A percentile compares a stretch with the other conserved stretches of the same genome.
Conservation (phyloP, 371 early-diverging fungal species). For the Mortierella sp. region DNA sequence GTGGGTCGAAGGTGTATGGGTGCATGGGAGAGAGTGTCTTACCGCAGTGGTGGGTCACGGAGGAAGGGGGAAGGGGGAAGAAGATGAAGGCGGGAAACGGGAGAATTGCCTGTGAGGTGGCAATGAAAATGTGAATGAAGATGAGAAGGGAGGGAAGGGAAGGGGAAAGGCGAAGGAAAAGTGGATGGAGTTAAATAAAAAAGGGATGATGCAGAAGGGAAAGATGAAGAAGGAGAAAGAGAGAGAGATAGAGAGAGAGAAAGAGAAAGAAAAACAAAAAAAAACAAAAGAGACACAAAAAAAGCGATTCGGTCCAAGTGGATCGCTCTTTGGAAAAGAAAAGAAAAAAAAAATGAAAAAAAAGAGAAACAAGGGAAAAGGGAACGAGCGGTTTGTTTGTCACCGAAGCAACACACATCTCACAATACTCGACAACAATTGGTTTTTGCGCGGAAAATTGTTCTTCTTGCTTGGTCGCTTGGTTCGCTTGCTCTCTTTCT, state of each 20-base stretch:
- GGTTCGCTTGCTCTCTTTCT: too few relatives aligned
- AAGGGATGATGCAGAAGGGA: background rate
- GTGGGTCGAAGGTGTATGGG: background rate
- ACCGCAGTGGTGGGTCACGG: constrained; percentile 1
- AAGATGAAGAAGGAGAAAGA: background rate
- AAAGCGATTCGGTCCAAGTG: constrained; percentile 4
- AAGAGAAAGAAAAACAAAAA: background rate
- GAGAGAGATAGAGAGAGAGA: background rate
- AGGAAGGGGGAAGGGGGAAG: background rate
- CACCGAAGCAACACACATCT: background rate
- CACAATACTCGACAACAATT: too few relatives aligned
- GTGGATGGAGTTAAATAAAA: background rate
- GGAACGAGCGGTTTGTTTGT: background rate
- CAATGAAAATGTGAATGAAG: background rate
- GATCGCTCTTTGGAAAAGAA: background rate
- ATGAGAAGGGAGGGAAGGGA: background rate
- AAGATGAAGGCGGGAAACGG: background rate
- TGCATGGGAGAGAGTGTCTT: background rate
- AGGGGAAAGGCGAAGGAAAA: background rate
- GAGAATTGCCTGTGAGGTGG: constrained; percentile 8
- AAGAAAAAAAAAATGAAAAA: background rate
- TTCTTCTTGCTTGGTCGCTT: background rate
- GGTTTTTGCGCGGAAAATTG: background rate
- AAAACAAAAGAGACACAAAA: background rate
- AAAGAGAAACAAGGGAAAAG: background rate